Conservation (phyloP, 768 basidiomycete genomes). For the Rhodotorula kratochvilovae region DNA sequence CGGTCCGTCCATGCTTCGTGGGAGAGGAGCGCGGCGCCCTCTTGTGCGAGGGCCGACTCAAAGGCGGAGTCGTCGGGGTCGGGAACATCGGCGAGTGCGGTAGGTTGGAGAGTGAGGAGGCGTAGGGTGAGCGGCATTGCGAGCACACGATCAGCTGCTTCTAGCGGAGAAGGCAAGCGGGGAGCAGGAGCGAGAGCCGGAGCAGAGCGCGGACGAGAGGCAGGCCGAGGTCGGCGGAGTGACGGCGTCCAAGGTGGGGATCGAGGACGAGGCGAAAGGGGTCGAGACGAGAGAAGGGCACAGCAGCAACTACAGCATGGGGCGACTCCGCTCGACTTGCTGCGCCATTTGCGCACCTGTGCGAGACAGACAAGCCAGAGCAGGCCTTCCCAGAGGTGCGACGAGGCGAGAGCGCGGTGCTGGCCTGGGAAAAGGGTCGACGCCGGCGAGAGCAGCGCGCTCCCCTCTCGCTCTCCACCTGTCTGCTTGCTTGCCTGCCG, state of each 20-base stretch:
- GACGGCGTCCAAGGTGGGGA: background rate
- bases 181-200: too few relatives aligned
- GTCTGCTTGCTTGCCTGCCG: too few relatives aligned
- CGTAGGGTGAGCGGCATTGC: background rate
- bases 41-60: slow-evolving; percentile 4
- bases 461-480: background rate
- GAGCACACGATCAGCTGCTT: background rate
- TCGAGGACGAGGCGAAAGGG: too few relatives aligned
- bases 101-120: slow-evolving; percentile 20
- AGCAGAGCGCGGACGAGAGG: background rate
- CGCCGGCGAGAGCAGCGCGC: too few relatives aligned
- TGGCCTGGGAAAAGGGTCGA: background rate
- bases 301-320: too few relatives aligned
- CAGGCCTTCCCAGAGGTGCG: too few relatives aligned
- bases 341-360: background rate
- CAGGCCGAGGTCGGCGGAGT: background rate
- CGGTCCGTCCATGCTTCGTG: slow-evolving; percentile 9
- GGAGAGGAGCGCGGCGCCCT: slow-evolving; percentile 1
- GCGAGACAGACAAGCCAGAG: background rate
- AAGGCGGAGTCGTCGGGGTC: background rate
- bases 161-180: background rate
- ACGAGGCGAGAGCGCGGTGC: background rate
- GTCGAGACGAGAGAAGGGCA: too few relatives aligned
- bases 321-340: too few relatives aligned
- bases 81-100: slow-evolving; percentile 5